Percentiles rank a stretch among this genome's conserved stretches.
Evolutionary conservation across 495 filamentous ascomycete genomes (phyloP).

Genomic region (Neurospora africana): DNA sequence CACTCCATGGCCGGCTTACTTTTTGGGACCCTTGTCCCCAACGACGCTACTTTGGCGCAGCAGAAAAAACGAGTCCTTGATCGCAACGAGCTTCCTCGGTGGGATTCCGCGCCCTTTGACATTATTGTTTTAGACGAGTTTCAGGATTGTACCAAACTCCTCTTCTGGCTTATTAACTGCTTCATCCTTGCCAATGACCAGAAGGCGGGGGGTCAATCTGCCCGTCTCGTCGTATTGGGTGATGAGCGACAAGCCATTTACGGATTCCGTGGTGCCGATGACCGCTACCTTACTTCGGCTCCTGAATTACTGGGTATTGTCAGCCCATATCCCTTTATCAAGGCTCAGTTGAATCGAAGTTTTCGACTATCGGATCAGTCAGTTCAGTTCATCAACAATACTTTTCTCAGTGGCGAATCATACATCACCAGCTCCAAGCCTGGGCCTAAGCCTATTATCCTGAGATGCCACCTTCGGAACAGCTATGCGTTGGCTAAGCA

Average conservation of each 20-base stretch:
- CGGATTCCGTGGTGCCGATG: slow-evolving; percentile 7
- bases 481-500: slow-evolving; percentile 1
- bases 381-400: slow-evolving; percentile 4
- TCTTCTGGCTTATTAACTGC: slow-evolving; percentile 5
- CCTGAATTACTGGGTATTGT: slow-evolving; percentile 3
- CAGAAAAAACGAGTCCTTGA: slow-evolving; percentile 3
- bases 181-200: slow-evolving; percentile 3
- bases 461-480: background rate
- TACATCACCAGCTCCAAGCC: slow-evolving; percentile 4
- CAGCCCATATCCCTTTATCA: background rate
- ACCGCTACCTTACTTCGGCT: slow-evolving; percentile 3
- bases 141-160: slow-evolving; percentile 4
- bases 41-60: slow-evolving; percentile 1
- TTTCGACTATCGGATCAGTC: slow-evolving; percentile 1
- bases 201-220: background rate
- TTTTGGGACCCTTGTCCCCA: background rate
- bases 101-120: slow-evolving; percentile 3
- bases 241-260: slow-evolving; percentile 11
- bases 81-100: slow-evolving; percentile 5
- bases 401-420: slow-evolving; percentile 4
- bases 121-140: slow-evolving; percentile 10
- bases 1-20: slow-evolving; percentile 1
- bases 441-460: slow-evolving; percentile 3
- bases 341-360: background rate
- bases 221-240: slow-evolving; percentile 6